A percentile compares a stretch with the other conserved stretches of the same genome.
Conservation (phyloP, 176 grass and related monocot genomes). For the Zizania latifolia region DNA sequence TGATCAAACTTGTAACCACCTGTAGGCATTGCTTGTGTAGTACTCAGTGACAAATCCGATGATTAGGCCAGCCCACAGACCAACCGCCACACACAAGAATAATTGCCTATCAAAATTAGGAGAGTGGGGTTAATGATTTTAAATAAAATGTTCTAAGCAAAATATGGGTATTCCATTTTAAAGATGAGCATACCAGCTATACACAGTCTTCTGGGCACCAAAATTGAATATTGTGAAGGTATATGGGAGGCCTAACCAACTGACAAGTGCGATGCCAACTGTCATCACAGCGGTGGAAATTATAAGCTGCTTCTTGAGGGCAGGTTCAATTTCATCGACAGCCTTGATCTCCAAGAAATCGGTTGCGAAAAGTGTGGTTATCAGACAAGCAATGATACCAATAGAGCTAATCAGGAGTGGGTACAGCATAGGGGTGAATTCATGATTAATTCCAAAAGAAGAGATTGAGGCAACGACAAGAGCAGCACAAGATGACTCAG, state of each 20-base stretch:
- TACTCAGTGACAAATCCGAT: slow-evolving; percentile 94
- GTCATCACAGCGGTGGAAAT: slow-evolving; percentile 87
- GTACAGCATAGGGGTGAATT: slow-evolving; percentile 81
- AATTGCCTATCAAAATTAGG: slow-evolving; percentile 54
- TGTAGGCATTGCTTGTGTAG: slow-evolving; percentile 95
- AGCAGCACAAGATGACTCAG: slow-evolving; percentile 86
- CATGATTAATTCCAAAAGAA: slow-evolving; percentile 82
- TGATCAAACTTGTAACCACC: slow-evolving; percentile 34
- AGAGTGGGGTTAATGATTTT: slow-evolving; percentile 14
- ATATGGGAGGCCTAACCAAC: slow-evolving; percentile 84
- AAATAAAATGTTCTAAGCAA: neutral
- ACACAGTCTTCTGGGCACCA: slow-evolving; percentile 85
- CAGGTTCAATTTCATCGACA: slow-evolving; percentile 79
- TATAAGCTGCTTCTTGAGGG: slow-evolving; percentile 71
- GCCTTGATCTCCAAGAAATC: slow-evolving; percentile 85
- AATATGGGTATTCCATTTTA: neutral
- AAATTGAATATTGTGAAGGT: slow-evolving; percentile 94
- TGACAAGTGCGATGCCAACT: slow-evolving; percentile 71
- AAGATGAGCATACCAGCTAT: slow-evolving; percentile 58
- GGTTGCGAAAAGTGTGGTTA: slow-evolving; percentile 88
- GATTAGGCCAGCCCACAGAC: slow-evolving; percentile 87
- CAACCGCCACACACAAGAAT: slow-evolving; percentile 82
- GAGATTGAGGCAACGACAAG: slow-evolving; percentile 91
- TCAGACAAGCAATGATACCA: slow-evolving; percentile 87
- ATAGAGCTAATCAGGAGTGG: slow-evolving; percentile 82